Conservation (phyloP, 2,329 filamentous ascomycete genomes). For the Sporothrix phasma region DNA sequence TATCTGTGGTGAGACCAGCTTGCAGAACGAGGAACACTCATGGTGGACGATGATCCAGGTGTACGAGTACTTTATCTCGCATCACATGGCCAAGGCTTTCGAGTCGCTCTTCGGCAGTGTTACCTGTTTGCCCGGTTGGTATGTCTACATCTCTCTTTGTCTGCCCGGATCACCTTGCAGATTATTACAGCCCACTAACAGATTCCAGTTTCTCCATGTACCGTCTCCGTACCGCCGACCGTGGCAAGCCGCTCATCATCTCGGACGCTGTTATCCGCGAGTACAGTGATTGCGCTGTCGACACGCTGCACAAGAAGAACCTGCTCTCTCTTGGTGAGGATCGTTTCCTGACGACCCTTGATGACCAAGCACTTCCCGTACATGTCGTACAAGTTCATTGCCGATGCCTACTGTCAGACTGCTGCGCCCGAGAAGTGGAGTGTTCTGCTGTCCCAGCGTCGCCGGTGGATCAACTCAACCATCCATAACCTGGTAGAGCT, state of each 20-base stretch:
- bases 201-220: slow-evolving; percentile 90
- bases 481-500: slow-evolving; percentile 93
- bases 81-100: slow-evolving; percentile 93
- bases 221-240: slow-evolving; percentile 84
- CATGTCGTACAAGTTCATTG: slow-evolving; percentile 94
- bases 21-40: slow-evolving; percentile 88
- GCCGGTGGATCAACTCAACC: slow-evolving; percentile 98
- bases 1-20: slow-evolving; percentile 92
- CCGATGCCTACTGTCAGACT: slow-evolving; percentile 86
- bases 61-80: slow-evolving; percentile 98
- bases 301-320: slow-evolving; percentile 97
- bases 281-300: slow-evolving; percentile 79
- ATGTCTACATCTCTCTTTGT: slow-evolving; percentile 34
- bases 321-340: slow-evolving; percentile 88
- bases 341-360: slow-evolving; percentile 88
- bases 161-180: neutral
- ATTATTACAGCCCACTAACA: neutral
- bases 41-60: slow-evolving; percentile 99
- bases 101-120: slow-evolving; percentile 96
- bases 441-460: slow-evolving; percentile 90
- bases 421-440: slow-evolving; percentile 91
- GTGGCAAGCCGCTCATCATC: slow-evolving; percentile 89
- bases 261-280: slow-evolving; percentile 79
- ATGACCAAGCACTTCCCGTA: slow-evolving; percentile 97
- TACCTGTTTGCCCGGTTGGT: slow-evolving; percentile 98